Conservation (phyloP, 176 grass and related monocot species). For the Ensete glaucum region DNA sequence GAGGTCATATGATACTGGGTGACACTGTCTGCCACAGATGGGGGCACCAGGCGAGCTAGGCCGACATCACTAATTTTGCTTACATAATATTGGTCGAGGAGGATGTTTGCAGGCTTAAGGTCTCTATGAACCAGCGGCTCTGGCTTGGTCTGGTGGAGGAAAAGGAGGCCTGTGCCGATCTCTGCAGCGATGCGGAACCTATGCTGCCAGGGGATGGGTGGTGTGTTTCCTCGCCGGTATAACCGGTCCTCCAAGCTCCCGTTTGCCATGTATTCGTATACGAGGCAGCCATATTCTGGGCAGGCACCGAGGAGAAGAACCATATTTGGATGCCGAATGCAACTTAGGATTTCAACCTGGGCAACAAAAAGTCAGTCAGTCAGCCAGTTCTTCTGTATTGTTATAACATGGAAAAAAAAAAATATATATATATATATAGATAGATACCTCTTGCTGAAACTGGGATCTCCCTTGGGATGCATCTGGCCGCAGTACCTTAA, state of each 20-base stretch:
- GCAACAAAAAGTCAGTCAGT: too few relatives aligned
- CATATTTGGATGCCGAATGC: conserved; percentile 2
- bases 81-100: not conserved
- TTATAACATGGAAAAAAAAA: too few relatives aligned
- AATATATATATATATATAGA: too few relatives aligned
- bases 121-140: not conserved
- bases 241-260: not conserved
- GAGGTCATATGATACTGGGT: not conserved
- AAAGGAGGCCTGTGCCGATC: conserved; percentile 1
- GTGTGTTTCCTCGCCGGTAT: not conserved
- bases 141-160: not conserved
- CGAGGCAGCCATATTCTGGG: not conserved
- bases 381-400: too few relatives aligned
- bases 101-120: conserved; percentile 1
- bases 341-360: not conserved
- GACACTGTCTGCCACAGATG: not conserved
- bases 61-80: not conserved
- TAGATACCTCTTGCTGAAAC: conserved; percentile 10
- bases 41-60: not conserved
- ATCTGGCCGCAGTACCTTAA: not conserved
- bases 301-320: not conserved
- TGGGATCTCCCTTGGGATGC: not conserved
- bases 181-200: conserved; percentile 1
- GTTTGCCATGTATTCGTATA: not conserved
- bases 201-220: not conserved